Conservation (phyloP, 768 basidiomycete genomes). For the Tylopilus plumbeoviolaceoides region DNA sequence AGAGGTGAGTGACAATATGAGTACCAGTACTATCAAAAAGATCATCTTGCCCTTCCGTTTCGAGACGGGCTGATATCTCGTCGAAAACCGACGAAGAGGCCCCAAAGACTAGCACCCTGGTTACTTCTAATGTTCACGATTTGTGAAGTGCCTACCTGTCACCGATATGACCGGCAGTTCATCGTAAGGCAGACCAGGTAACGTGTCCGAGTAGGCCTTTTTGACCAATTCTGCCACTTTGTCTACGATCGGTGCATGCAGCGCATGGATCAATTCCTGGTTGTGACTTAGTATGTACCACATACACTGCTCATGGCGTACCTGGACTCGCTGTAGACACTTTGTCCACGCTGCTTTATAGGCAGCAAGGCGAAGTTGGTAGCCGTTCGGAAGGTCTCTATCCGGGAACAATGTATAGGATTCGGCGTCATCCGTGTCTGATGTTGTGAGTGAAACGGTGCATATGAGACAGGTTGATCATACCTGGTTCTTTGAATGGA, state of each 20-base stretch:
- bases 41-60: slow-evolving; percentile 23
- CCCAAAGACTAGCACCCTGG: slow-evolving; percentile 35
- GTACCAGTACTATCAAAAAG: slow-evolving; percentile 18
- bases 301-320: slow-evolving; percentile 26
- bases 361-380: slow-evolving; percentile 43
- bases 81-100: slow-evolving; percentile 46
- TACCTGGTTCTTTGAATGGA: slow-evolving; percentile 23
- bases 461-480: not conserved
- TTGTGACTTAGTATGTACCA: not conserved
- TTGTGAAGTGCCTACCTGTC: slow-evolving; percentile 38
- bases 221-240: slow-evolving; percentile 42
- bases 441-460: not conserved
- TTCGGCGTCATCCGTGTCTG: slow-evolving; percentile 16
- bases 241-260: slow-evolving; percentile 48
- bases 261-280: slow-evolving; percentile 42
- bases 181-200: slow-evolving; percentile 54
- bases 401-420: slow-evolving; percentile 28
- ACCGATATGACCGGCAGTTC: slow-evolving; percentile 61
- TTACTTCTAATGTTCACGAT: slow-evolving; percentile 2
- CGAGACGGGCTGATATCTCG: slow-evolving; percentile 38
- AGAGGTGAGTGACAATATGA: slow-evolving; percentile 45
- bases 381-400: slow-evolving; percentile 30
- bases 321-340: slow-evolving; percentile 55
- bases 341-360: slow-evolving; percentile 58
- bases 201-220: slow-evolving; percentile 39